Percentiles rank a stretch among this genome's conserved stretches.
Evolutionary conservation across 495 filamentous ascomycete genomes (phyloP).

Genomic region (Podospora didyma): DNA sequence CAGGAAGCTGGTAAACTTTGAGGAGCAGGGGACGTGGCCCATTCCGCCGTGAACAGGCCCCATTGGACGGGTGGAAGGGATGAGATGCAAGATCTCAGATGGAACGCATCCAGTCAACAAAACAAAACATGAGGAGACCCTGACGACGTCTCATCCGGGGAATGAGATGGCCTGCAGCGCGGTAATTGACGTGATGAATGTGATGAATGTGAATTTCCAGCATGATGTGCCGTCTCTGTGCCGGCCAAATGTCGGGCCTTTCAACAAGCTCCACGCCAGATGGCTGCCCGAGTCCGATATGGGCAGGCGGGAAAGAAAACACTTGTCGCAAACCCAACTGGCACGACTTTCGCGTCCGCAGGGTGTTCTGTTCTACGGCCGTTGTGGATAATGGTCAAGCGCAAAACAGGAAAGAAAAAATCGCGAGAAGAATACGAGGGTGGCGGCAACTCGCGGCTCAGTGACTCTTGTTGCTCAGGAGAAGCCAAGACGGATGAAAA

Average conservation of each 20-base stretch:
- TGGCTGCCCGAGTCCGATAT: too few species aligned
- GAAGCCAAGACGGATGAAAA: neutral
- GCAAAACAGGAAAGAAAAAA: neutral
- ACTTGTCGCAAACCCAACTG: neutral
- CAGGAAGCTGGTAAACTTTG: constrained; percentile 11
- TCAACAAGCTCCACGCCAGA: neutral
- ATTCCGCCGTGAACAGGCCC: neutral
- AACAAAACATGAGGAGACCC: neutral
- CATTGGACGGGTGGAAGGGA: neutral
- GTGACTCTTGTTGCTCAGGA: neutral
- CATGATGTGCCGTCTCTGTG: neutral
- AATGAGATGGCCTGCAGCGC: neutral
- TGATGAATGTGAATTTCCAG: neutral
- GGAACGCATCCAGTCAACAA: neutral
- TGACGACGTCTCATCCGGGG: neutral
- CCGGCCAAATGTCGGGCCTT: neutral
- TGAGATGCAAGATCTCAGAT: neutral
- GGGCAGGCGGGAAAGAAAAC: too few species aligned
- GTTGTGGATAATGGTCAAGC: neutral
- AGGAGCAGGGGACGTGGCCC: neutral
- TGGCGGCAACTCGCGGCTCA: neutral
- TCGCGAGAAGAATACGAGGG: neutral
- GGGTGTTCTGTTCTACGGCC: neutral
- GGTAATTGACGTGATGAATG: neutral
- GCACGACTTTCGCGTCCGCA: neutral